Evolutionary conservation across 73 alveolate genomes (phyloP), one percentile per base, ranked within the genome.

Genomic region (Effrenium voratum): DNA sequence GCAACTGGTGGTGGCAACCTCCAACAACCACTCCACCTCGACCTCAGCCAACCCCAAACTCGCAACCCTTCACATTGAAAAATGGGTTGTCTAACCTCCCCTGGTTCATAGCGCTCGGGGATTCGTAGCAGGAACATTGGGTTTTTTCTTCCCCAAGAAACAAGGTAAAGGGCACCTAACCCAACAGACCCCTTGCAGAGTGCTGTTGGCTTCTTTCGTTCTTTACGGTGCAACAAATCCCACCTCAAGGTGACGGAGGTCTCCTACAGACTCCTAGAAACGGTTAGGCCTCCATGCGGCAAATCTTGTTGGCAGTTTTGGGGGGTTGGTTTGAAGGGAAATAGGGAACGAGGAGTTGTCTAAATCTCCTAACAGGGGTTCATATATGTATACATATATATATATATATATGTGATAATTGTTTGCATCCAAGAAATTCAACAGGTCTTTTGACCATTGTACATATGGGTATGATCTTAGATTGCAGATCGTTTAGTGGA

Each of bases 21-120:
- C 94, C 83, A 86, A 34, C 22, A 46, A 28, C 94, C 94, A 86
- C 46, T 86, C 94, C 77, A 43, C 68, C 83, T 86, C 84, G 38
- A 86, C 94, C 94, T 86, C 30, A 32, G 22, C 5, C 80, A 10
- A 2, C 2, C 36, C 46, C 28, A 5, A 5, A 15, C 46, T 45
- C 2, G 22, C 8, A 32, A 68, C 8, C 22, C 46, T 15, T 4
- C 80, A 10, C 36, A 68, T 63, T 63, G 15, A 32, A 63, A 13
- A 32, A 63, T n/a, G 76, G 38, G 15, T 63, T 22, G 38, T 63
- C 6, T 73, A 32, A 4, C 38, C 15, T 47, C 2, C 15, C 52
- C 36, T 16, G 32, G 30, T n/a, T 6, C 22, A 73, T 13, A 30
- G n/a, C 49, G 26, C 49, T 79, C 45, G 13, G 16, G 46, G 68